Evolutionary conservation across 2,329 filamentous ascomycete genomes (phyloP).

Genomic region (Penicillium griseofulvum): DNA sequence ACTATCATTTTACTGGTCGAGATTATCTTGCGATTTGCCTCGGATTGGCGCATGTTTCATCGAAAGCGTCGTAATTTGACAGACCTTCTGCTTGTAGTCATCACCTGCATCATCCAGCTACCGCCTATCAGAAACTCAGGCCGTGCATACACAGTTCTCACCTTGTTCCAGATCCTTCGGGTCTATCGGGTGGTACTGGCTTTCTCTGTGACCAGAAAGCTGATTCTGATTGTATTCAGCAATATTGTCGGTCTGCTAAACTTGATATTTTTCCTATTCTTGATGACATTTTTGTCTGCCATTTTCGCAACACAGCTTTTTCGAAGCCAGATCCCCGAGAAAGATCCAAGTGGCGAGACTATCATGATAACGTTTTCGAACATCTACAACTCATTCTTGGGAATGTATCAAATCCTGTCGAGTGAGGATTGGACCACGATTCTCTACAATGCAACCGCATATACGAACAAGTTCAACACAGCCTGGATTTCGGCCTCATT

Average conservation of each 20-base stretch:
- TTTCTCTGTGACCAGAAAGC: constrained; percentile 78
- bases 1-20: constrained; percentile 78
- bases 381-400: constrained; percentile 93
- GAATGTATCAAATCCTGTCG: constrained; percentile 95
- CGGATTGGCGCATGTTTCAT: constrained; percentile 80
- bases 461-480: constrained; percentile 64
- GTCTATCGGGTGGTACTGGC: constrained; percentile 90
- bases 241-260: constrained; percentile 92
- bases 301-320: constrained; percentile 94
- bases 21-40: constrained; percentile 72
- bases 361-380: constrained; percentile 77
- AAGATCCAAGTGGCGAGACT: constrained; percentile 60
- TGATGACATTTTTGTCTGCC: constrained; percentile 89
- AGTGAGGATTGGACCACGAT: constrained; percentile 95
- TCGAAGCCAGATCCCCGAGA: constrained; percentile 72
- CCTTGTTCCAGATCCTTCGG: constrained; percentile 87
- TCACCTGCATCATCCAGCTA: constrained; percentile 81
- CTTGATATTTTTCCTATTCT: constrained; percentile 91
- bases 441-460: constrained; percentile 75
- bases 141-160: constrained; percentile 79
- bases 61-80: constrained; percentile 71
- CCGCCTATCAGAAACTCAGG: constrained; percentile 73
- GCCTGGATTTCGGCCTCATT: constrained; percentile 92
- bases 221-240: constrained; percentile 82
- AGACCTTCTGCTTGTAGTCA: constrained; percentile 74